These are phyloP conservation scores for Colletotrichum liaoningense DNA, from an alignment of 2,329 filamentous ascomycete species.

Conservation along the genomic window DNA sequence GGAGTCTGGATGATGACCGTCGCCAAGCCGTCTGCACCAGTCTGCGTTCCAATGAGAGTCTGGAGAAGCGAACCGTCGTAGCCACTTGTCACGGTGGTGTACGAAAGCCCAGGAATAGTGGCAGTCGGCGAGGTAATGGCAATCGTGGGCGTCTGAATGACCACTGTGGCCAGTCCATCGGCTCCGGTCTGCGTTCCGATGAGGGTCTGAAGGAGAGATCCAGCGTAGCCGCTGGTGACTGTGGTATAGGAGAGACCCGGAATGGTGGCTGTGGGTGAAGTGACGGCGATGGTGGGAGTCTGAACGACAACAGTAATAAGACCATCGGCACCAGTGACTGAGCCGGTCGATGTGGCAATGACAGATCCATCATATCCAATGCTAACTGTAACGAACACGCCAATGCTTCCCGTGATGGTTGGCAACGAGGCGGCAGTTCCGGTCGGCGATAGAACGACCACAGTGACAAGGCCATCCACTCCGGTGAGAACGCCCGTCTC, in stretches of 20 bases:
- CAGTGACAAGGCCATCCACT: slow-evolving; percentile 6
- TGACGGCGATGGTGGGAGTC: background rate
- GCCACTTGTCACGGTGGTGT: background rate
- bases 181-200: background rate
- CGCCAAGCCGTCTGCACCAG: background rate
- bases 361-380: slow-evolving; percentile 8
- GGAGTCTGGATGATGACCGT: background rate
- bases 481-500: background rate
- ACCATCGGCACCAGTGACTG: background rate
- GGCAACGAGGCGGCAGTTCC: background rate
- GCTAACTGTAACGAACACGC: background rate
- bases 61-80: background rate
- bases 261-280: background rate
- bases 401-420: background rate
- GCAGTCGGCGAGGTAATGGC: background rate
- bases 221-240: slow-evolving; percentile 3
- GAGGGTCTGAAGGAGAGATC: background rate
- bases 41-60: background rate
- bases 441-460: slow-evolving; percentile 11
- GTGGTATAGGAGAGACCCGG: slow-evolving; percentile 5
- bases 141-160: background rate
- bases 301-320: slow-evolving; percentile 17
- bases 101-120: background rate
- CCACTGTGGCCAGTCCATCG: background rate
- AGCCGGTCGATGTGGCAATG: slow-evolving; percentile 2